These are phyloP conservation scores for Scheffersomyces titani DNA, from an alignment of 1,139 yeast genomes.

Conservation along the genomic window DNA sequence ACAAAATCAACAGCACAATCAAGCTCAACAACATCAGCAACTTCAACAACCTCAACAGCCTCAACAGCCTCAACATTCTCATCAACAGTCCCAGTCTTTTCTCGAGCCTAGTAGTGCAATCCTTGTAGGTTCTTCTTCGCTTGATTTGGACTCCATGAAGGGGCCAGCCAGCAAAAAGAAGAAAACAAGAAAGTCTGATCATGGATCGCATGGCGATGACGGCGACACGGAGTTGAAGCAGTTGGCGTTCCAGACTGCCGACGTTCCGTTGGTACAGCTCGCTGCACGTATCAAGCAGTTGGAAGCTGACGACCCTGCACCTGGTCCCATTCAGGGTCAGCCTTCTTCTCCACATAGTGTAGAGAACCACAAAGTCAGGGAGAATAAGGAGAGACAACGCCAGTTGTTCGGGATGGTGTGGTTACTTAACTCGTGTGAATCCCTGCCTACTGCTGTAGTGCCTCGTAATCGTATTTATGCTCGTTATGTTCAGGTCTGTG, in stretches of 20 bases:
- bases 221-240: slow-evolving; percentile 50
- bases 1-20: slow-evolving; percentile 4
- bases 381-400: slow-evolving; percentile 59
- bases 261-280: slow-evolving; percentile 49
- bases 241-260: slow-evolving; percentile 46
- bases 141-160: neutral
- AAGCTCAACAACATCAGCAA: neutral
- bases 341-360: neutral
- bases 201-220: slow-evolving; percentile 42
- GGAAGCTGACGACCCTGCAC: slow-evolving; percentile 34
- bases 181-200: slow-evolving; percentile 35
- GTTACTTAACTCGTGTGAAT: slow-evolving; percentile 70
- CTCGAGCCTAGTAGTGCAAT: slow-evolving; percentile 1
- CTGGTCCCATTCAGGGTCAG: slow-evolving; percentile 7
- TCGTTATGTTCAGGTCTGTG: slow-evolving; percentile 73
- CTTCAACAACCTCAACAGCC: slow-evolving; percentile 8
- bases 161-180: slow-evolving; percentile 15
- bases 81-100: neutral
- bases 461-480: slow-evolving; percentile 85
- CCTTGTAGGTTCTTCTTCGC: neutral
- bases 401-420: slow-evolving; percentile 84
- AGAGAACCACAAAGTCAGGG: slow-evolving; percentile 9
- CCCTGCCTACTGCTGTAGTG: slow-evolving; percentile 68
- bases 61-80: neutral
- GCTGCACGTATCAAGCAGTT: slow-evolving; percentile 50